Evolutionary conservation across 495 filamentous ascomycete genomes (phyloP).

Genomic region (Margaritispora aquatica): DNA sequence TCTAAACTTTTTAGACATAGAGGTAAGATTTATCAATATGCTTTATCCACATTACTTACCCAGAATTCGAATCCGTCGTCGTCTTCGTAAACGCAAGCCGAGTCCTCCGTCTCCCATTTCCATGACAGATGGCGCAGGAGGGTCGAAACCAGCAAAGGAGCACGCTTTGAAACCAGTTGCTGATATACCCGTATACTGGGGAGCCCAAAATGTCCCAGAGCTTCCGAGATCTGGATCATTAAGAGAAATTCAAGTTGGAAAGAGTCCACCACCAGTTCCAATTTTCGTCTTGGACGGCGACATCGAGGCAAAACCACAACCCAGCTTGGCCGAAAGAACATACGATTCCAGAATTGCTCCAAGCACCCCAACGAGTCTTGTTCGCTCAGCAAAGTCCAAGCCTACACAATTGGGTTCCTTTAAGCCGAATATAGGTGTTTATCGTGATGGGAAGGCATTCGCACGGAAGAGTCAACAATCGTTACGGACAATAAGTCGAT

Average conservation of each 20-base stretch:
- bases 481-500: not conserved
- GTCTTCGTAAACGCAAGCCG: slow-evolving; percentile 6
- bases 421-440: not conserved
- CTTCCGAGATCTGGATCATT: not conserved
- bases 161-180: slow-evolving; percentile 19
- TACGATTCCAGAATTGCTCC: slow-evolving; percentile 19
- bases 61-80: slow-evolving; percentile 26
- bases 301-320: not conserved
- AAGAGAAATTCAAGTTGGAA: not conserved
- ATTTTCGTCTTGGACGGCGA: slow-evolving; percentile 5
- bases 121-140: slow-evolving; percentile 11
- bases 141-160: not conserved
- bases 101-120: not conserved
- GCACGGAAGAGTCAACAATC: not conserved
- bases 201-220: not conserved
- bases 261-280: slow-evolving; percentile 5
- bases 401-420: not conserved
- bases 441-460: not conserved
- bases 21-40: too few species aligned
- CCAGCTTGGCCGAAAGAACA: slow-evolving; percentile 1
- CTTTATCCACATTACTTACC: slow-evolving; percentile 38
- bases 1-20: too few species aligned
- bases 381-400: not conserved
- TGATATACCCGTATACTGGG: slow-evolving; percentile 13
- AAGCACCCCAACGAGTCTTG: not conserved